Base-by-base conservation (phyloP, 2,329 filamentous ascomycete genomes). In the Dryadomyces quercus-mongolicae region DNA sequence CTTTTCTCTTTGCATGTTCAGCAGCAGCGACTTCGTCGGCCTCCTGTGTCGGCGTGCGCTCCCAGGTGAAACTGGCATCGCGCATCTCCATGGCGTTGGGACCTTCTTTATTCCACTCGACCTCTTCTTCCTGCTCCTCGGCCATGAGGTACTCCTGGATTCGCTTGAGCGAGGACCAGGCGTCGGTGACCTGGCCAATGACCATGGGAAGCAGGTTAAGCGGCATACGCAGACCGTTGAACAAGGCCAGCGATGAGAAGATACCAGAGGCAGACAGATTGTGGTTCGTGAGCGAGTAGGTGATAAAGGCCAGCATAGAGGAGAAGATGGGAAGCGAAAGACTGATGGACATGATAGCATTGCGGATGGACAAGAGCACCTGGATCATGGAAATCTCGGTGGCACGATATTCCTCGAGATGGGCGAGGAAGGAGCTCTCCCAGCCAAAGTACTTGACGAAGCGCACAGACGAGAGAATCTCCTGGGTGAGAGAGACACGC, bases 361-460 rank as follows among this genome's bases (percentile, higher is more conserved):
- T 94, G 61, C 90, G 81, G 60, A 94, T 88, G 1, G 86, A 81
- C 31, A 97, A 72, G 48, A 97, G 71, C 15, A 89, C 72, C 66
- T 95, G 91, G 55, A 97, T 90, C n/a, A 85, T 81, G 55, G 76
- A 72, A 57, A 97, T 90, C 67, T 97, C 92, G 57, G 77, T 78
- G 52, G 75, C 75, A 55, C 92, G 81, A 57, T 95, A 86, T 22
- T 82, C 77, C 51, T 81, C 80, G 16, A 96, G 76, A 15, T 90
- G 82, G 51, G 82, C 76, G 13, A 96, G 72, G 64, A 97, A 96
- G 38, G 88, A 86, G 55, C 79, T 85, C 66, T 97, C 92, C 92
- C 92, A 97, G 8, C 90, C 91, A 65, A 96, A 97, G 67, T 82
- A 96, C 67, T 97, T 97, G 70, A 97, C 92, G 64, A 97, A 96